Conservation (phyloP, 371 early-diverging fungal species). For the Mucor sp. region DNA sequence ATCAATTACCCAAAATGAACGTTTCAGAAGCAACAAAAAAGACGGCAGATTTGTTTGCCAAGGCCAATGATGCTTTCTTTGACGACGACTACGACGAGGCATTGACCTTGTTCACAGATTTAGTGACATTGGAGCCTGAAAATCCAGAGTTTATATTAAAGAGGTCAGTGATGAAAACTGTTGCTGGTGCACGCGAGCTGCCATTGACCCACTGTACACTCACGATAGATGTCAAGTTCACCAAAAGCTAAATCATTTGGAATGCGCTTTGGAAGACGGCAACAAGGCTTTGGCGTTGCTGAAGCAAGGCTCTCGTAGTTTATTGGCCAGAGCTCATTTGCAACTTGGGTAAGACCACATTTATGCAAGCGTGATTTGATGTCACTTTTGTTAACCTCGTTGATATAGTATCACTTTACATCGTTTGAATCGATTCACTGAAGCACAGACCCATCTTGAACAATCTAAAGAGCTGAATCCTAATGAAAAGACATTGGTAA, state of each 20-base stretch:
- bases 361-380: background rate
- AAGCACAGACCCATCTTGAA: slow-evolving; percentile 59
- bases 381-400: background rate
- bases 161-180: slow-evolving; percentile 35
- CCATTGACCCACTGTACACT: background rate
- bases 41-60: slow-evolving; percentile 77
- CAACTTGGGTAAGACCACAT: slow-evolving; percentile 55
- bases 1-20: slow-evolving; percentile 5
- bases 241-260: slow-evolving; percentile 59
- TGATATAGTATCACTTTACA: slow-evolving; percentile 53
- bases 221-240: slow-evolving; percentile 58
- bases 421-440: slow-evolving; percentile 49
- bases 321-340: slow-evolving; percentile 67
- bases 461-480: slow-evolving; percentile 55
- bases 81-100: slow-evolving; percentile 82
- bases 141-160: slow-evolving; percentile 67
- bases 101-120: slow-evolving; percentile 70
- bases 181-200: background rate
- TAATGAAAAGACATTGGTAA: slow-evolving; percentile 53
- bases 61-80: slow-evolving; percentile 85
- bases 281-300: slow-evolving; percentile 57
- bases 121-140: slow-evolving; percentile 75
- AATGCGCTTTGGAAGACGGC: slow-evolving; percentile 67
- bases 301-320: slow-evolving; percentile 54
- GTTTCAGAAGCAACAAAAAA: slow-evolving; percentile 20